Percentiles rank a stretch among this genome's conserved stretches.
These are phyloP conservation scores for Lophiostoma macrostomum DNA, from an alignment of 495 filamentous ascomycete genomes.

Conservation along the genomic window DNA sequence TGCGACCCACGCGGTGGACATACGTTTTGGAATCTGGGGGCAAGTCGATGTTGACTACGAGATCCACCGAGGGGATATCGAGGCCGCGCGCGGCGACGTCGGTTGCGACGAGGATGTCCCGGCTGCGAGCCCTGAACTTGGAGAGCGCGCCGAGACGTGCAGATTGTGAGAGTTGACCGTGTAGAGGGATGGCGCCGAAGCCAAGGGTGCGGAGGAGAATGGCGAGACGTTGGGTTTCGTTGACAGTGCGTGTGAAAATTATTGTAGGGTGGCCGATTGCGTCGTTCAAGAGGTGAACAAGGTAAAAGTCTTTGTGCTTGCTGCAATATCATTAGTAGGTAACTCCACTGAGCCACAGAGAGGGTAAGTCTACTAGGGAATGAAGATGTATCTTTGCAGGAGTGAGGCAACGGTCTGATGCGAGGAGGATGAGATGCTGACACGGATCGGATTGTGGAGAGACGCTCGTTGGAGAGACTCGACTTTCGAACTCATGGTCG, in stretches of 20 bases:
- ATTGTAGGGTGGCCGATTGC: slow-evolving; percentile 79
- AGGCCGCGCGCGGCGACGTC: slow-evolving; percentile 93
- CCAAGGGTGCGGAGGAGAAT: slow-evolving; percentile 77
- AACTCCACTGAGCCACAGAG: neutral
- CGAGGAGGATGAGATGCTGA: slow-evolving; percentile 71
- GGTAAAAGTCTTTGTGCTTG: slow-evolving; percentile 79
- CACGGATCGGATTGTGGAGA: slow-evolving; percentile 70
- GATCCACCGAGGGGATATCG: slow-evolving; percentile 88
- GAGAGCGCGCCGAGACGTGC: slow-evolving; percentile 78
- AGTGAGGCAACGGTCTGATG: slow-evolving; percentile 88
- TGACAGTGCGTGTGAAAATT: slow-evolving; percentile 89
- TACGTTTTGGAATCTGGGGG: slow-evolving; percentile 85
- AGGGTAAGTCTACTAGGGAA: slow-evolving; percentile 45
- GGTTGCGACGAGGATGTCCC: slow-evolving; percentile 89
- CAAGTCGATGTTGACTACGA: slow-evolving; percentile 85
- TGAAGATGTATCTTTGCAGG: slow-evolving; percentile 75
- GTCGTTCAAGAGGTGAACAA: slow-evolving; percentile 82
- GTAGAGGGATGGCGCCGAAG: slow-evolving; percentile 83
- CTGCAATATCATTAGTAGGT: neutral
- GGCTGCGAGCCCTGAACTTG: slow-evolving; percentile 74
- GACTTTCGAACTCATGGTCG: slow-evolving; percentile 89
- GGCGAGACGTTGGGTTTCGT: slow-evolving; percentile 80
- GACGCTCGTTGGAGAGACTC: slow-evolving; percentile 88
- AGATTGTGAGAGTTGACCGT: slow-evolving; percentile 84
- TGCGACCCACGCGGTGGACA: slow-evolving; percentile 91